Conservation (phyloP, 1,284 basidiomycete species). For the Austroboletus niveus region DNA sequence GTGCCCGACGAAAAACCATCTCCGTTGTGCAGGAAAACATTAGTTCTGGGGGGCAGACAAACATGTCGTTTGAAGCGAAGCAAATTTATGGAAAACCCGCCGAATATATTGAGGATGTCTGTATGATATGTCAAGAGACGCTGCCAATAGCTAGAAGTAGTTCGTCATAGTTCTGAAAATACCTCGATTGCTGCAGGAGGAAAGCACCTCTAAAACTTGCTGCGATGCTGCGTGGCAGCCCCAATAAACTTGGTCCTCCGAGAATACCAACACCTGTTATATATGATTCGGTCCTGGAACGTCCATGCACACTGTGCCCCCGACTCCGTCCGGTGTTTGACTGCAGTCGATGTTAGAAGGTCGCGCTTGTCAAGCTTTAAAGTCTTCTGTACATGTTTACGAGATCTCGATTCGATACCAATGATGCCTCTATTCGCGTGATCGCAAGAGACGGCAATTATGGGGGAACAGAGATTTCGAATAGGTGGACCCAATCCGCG, state of each 20-base stretch:
- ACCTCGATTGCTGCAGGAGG: conserved; percentile 1
- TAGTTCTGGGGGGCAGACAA: conserved; percentile 18
- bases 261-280: conserved; percentile 21
- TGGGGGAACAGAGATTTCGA: conserved; percentile 16
- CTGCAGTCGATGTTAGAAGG: conserved; percentile 11
- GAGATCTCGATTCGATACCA: conserved; percentile 4
- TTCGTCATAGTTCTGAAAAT: neutral
- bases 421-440: conserved; percentile 17
- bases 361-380: conserved; percentile 9
- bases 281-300: conserved; percentile 22
- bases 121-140: conserved; percentile 14
- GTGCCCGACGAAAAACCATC: conserved; percentile 9
- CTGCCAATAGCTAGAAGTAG: conserved; percentile 12
- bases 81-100: conserved; percentile 13
- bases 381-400: conserved; percentile 7
- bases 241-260: conserved; percentile 21
- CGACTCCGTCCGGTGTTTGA: conserved; percentile 2
- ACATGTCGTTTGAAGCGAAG: conserved; percentile 12
- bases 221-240: conserved; percentile 7
- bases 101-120: conserved; percentile 20
- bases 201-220: conserved; percentile 10
- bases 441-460: conserved; percentile 20
- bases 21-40: conserved; percentile 12
- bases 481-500: conserved; percentile 22
- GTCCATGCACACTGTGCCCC: conserved; percentile 17